phyloP scores from a whole-genome alignment of 306 rosid species.

The Vigna nakashimae region DNA sequence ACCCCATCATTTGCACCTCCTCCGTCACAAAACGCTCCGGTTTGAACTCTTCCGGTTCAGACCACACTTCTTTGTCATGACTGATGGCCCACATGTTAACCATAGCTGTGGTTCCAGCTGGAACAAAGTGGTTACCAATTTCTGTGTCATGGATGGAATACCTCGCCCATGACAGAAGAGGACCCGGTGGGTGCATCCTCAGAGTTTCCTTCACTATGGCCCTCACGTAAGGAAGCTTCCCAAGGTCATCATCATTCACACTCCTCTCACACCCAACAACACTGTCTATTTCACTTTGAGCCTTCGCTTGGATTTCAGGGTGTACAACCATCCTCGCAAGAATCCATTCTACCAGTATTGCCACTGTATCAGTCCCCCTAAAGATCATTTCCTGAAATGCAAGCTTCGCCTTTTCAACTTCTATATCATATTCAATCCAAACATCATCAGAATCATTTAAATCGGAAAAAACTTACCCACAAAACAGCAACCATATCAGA shows the following conservation, averaged over 20 bases:
- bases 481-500: slow-evolving; percentile 80
- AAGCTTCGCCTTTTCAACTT: too few relatives aligned
- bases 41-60: slow-evolving; percentile 52
- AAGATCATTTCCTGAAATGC: slow-evolving; percentile 78
- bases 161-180: slow-evolving; percentile 87
- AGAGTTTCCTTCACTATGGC: slow-evolving; percentile 81
- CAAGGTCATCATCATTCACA: slow-evolving; percentile 64
- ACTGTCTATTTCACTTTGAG: slow-evolving; percentile 59
- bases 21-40: slow-evolving; percentile 67
- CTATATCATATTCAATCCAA: too few relatives aligned
- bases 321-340: slow-evolving; percentile 79
- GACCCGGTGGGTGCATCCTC: slow-evolving; percentile 92
- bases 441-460: not conserved
- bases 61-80: slow-evolving; percentile 67
- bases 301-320: slow-evolving; percentile 70
- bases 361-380: slow-evolving; percentile 88
- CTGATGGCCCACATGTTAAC: slow-evolving; percentile 89
- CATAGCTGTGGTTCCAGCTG: slow-evolving; percentile 84
- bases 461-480: slow-evolving; percentile 58
- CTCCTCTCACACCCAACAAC: slow-evolving; percentile 35
- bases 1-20: slow-evolving; percentile 63
- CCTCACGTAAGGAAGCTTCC: slow-evolving; percentile 65
- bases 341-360: slow-evolving; percentile 85
- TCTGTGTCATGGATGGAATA: slow-evolving; percentile 72
- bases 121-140: slow-evolving; percentile 59